Evolutionary conservation across 2,329 filamentous ascomycete species (phyloP).

Genomic region (Emergomyces pasteurianus): DNA sequence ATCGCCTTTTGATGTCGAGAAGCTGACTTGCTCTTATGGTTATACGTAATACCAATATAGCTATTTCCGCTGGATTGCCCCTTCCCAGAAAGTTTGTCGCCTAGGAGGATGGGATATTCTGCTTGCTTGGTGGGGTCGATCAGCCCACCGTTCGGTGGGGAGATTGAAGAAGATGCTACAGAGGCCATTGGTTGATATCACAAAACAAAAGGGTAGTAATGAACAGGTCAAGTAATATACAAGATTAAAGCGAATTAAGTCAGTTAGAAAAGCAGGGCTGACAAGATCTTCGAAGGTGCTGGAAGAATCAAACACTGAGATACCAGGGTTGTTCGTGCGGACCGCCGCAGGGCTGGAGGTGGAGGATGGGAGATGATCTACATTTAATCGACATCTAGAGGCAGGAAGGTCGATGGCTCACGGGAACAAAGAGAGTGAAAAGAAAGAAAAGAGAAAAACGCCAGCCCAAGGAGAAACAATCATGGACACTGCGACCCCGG

Average conservation of each 20-base stretch:
- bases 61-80: constrained; percentile 12
- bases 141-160: constrained; percentile 21
- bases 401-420: neutral
- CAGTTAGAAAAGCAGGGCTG: neutral
- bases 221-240: neutral
- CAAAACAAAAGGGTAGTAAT: neutral
- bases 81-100: constrained; percentile 28
- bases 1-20: constrained; percentile 27
- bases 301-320: constrained; percentile 4
- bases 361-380: neutral
- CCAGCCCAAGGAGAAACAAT: neutral
- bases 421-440: neutral
- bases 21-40: constrained; percentile 34
- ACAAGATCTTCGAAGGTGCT: neutral
- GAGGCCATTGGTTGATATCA: constrained; percentile 5
- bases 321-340: neutral
- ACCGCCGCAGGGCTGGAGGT: neutral
- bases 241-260: neutral
- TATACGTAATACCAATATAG: constrained; percentile 34
- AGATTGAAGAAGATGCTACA: constrained; percentile 5
- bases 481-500: neutral
- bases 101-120: constrained; percentile 36
- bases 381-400: neutral
- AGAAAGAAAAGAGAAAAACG: neutral
- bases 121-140: constrained; percentile 35